A percentile compares a stretch with the other conserved stretches of the same genome.
phyloP scores from a whole-genome alignment of 345 rosid genomes.

The Hibiscus trionum region DNA sequence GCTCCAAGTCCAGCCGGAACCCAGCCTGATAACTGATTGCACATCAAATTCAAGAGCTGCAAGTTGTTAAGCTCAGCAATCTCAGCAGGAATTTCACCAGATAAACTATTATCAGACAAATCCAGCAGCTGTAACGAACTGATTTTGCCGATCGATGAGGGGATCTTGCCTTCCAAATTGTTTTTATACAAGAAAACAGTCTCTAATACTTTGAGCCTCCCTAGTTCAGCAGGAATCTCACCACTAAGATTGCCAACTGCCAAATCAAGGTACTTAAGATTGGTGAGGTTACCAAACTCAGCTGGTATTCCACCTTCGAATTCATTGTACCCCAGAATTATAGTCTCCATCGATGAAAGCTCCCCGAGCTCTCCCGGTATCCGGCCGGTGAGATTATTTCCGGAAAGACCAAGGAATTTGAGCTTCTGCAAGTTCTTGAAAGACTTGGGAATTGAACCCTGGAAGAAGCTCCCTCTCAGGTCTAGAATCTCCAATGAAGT shows the following conservation, averaged over 20 bases:
- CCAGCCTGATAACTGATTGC: conserved; percentile 64
- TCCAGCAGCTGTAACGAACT: conserved; percentile 57
- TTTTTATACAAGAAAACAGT: conserved; percentile 62
- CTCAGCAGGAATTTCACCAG: conserved; percentile 56
- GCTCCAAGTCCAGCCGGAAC: conserved; percentile 51
- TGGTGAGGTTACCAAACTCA: conserved; percentile 63
- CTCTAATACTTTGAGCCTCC: conserved; percentile 52
- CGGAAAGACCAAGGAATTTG: conserved; percentile 78
- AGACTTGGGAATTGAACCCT: conserved; percentile 62
- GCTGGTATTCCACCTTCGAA: conserved; percentile 67
- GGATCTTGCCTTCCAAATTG: conserved; percentile 63
- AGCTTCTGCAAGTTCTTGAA: conserved; percentile 62
- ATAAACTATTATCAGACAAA: conserved; percentile 65
- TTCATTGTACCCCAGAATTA: conserved; percentile 82
- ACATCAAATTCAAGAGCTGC: conserved; percentile 78
- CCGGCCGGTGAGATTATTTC: conserved; percentile 75
- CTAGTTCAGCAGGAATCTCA: conserved; percentile 64
- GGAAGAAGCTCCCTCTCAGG: conserved; percentile 80
- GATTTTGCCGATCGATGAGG: conserved; percentile 53
- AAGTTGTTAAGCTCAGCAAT: conserved; percentile 53
- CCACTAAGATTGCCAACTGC: conserved; percentile 67
- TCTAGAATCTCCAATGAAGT: conserved; percentile 61
- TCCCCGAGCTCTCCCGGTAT: conserved; percentile 68
- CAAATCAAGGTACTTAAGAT: conserved; percentile 72
- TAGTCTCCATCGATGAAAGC: conserved; percentile 58